Evolutionary conservation across 78 protist species (phyloP).

Genomic region (Tieghemostelium lacteum): DNA sequence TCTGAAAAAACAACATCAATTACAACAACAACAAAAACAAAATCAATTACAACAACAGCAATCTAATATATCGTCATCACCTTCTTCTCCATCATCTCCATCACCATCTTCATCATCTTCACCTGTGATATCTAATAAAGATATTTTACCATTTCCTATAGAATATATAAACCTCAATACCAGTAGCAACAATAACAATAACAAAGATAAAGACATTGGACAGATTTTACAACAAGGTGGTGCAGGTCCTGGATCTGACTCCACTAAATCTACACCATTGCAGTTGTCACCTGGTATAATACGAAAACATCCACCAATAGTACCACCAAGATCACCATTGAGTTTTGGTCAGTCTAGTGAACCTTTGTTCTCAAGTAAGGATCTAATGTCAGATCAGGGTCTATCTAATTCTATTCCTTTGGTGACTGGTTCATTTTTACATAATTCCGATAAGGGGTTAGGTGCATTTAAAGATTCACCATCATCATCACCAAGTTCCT

Average conservation of each 20-base stretch:
- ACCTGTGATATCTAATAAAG: too few relatives aligned
- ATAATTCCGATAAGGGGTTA: too few relatives aligned
- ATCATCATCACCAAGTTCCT: slow-evolving; percentile 26
- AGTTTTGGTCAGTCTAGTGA: slow-evolving; percentile 32
- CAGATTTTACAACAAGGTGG: too few relatives aligned
- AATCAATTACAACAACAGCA: background rate
- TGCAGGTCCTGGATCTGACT: background rate
- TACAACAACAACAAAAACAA: background rate
- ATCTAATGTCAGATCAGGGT: slow-evolving; percentile 17
- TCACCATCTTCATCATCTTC: background rate
- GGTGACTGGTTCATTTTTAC: slow-evolving; percentile 10
- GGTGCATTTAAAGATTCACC: slow-evolving; percentile 48
- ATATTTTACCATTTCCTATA: too few relatives aligned
- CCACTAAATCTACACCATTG: background rate
- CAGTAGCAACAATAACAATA: background rate
- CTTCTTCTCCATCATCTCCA: slow-evolving; percentile 23
- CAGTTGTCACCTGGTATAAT: slow-evolving; percentile 1
- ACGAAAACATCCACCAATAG: slow-evolving; percentile 20
- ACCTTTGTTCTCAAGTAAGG: slow-evolving; percentile 18
- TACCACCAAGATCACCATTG: slow-evolving; percentile 64
- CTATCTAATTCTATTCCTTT: background rate
- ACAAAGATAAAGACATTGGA: too few relatives aligned
- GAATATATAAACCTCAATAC: background rate
- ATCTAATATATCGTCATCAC: background rate
- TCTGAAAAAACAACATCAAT: slow-evolving; percentile 1